Conservation (phyloP, 441 rosid species). For the Flueggea neowawraea region DNA sequence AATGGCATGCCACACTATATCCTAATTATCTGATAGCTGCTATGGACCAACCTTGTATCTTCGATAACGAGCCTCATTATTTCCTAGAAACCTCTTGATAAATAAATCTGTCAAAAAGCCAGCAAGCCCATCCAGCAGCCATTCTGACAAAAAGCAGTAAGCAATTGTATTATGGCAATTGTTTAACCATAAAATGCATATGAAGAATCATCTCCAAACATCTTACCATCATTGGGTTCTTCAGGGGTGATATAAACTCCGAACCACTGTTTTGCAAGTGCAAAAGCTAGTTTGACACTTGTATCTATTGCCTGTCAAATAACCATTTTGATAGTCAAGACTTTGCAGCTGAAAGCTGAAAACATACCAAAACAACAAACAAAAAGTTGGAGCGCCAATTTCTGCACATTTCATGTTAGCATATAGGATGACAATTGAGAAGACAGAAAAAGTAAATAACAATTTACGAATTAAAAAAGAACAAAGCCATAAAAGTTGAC, state of each 20-base stretch:
- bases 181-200: constrained; percentile 12
- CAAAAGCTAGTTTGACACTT: constrained; percentile 85
- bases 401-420: no score
- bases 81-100: constrained; percentile 91
- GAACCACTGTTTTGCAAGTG: constrained; percentile 99
- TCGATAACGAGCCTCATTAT: constrained; percentile 93
- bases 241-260: constrained; percentile 85
- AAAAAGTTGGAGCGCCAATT: no score
- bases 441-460: no score
- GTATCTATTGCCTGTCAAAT: constrained; percentile 81
- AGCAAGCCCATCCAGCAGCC: constrained; percentile 99
- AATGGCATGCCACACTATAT: neutral
- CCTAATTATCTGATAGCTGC: neutral
- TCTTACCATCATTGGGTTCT: constrained; percentile 86
- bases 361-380: no score
- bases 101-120: constrained; percentile 91
- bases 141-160: constrained; percentile 52
- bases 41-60: constrained; percentile 77
- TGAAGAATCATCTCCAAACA: constrained; percentile 17
- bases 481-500: no score
- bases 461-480: no score
- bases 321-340: constrained; percentile 24
- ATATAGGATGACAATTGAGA: no score
- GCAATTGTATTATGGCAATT: constrained; percentile 13
- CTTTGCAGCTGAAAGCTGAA: no score